Percentiles rank a stretch among this genome's conserved stretches.
Conservation (phyloP, 75 land plant genomes). For the Chamaecyparis obtusa region DNA sequence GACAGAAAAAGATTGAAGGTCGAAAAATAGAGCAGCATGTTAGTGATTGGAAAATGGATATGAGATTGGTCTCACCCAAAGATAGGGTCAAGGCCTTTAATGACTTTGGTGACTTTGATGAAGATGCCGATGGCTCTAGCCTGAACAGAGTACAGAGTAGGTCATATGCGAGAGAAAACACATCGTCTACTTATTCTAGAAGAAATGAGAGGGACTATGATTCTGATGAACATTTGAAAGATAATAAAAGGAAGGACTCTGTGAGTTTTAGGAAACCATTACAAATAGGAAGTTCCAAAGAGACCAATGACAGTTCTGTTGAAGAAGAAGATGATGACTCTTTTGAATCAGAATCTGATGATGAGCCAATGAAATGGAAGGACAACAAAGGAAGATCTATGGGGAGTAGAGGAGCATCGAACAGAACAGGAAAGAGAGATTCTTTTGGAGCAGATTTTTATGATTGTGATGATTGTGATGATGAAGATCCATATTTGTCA, state of each 20-base stretch:
- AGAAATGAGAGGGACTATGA: slow-evolving; percentile 25
- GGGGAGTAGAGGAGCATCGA: slow-evolving; percentile 13
- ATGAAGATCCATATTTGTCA: slow-evolving; percentile 19
- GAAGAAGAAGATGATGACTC: slow-evolving; percentile 28
- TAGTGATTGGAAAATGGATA: slow-evolving; percentile 9
- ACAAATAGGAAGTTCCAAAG: neutral
- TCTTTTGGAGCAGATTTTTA: slow-evolving; percentile 20
- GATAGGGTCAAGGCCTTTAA: slow-evolving; percentile 6
- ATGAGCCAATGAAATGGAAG: slow-evolving; percentile 42
- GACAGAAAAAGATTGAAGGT: neutral
- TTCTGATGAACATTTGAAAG: slow-evolving; percentile 19
- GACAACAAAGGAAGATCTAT: slow-evolving; percentile 28
- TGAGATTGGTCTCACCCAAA: neutral
- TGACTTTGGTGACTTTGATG: slow-evolving; percentile 72
- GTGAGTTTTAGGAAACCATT: neutral
- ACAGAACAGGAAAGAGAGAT: slow-evolving; percentile 6
- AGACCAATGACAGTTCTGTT: slow-evolving; percentile 19
- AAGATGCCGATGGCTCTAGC: slow-evolving; percentile 34
- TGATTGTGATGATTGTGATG: slow-evolving; percentile 47
- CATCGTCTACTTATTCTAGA: slow-evolving; percentile 16
- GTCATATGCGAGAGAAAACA: neutral
- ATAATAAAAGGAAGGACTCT: neutral
- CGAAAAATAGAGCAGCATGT: slow-evolving; percentile 12
- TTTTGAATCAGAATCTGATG: slow-evolving; percentile 23
- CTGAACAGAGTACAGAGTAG: slow-evolving; percentile 26